phyloP scores from a whole-genome alignment of 1,139 yeast genomes.

The Williopsis jadinii region DNA sequence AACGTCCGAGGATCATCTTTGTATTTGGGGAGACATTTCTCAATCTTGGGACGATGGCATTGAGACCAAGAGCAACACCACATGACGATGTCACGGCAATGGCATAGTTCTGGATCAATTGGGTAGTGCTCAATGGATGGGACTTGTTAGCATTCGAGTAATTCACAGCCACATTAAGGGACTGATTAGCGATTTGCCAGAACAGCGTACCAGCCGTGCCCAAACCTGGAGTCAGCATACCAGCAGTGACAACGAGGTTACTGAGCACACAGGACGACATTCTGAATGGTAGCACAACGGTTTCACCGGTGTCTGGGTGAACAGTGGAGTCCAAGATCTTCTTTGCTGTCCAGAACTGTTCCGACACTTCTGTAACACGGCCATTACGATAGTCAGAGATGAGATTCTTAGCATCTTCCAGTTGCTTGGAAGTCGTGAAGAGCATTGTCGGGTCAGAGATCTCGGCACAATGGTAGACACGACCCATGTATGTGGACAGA shows the following conservation, averaged over 20 bases:
- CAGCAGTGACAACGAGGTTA: conserved; percentile 89
- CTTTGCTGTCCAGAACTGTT: conserved; percentile 87
- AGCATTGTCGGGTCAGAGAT: conserved; percentile 91
- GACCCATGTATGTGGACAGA: conserved; percentile 78
- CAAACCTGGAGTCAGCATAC: conserved; percentile 92
- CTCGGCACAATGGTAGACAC: conserved; percentile 90
- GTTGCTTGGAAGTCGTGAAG: conserved; percentile 58
- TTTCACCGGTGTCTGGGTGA: conserved; percentile 94
- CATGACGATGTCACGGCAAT: conserved; percentile 94
- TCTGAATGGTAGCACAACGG: conserved; percentile 86
- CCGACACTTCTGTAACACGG: conserved; percentile 50
- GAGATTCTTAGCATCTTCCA: conserved; percentile 55
- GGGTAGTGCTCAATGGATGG: conserved; percentile 76
- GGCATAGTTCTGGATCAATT: conserved; percentile 69
- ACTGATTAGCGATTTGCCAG: conserved; percentile 98
- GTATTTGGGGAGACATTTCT: conserved; percentile 62
- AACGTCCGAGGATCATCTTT: conserved; percentile 64
- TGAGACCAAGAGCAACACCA: conserved; percentile 89
- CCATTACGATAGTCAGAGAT: conserved; percentile 74
- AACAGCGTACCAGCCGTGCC: conserved; percentile 87
- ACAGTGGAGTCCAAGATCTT: conserved; percentile 78
- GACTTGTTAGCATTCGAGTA: conserved; percentile 95
- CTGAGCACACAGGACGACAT: conserved; percentile 95
- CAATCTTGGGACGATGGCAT: conserved; percentile 78
- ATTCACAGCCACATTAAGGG: conserved; percentile 92